Evolutionary conservation across 768 basidiomycete species (phyloP).

Genomic region (Hygrophorus pudorinus): DNA sequence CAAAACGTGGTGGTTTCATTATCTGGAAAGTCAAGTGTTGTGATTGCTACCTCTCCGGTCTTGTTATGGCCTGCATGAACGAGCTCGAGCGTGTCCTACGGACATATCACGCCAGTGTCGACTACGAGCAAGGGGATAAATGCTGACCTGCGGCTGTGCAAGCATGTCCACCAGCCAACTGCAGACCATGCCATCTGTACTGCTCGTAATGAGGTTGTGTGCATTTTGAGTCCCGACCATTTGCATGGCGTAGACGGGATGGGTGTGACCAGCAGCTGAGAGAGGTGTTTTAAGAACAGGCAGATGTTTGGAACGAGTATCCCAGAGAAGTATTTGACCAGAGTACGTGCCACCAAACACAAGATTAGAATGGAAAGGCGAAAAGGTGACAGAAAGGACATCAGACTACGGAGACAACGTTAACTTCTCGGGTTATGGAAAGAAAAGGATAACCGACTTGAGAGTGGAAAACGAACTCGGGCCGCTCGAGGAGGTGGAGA

Average conservation of each 20-base stretch:
- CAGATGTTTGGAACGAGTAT: slow-evolving; percentile 91
- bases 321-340: slow-evolving; percentile 96
- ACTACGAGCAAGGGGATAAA: not conserved
- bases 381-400: slow-evolving; percentile 92
- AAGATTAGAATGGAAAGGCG: slow-evolving; percentile 95
- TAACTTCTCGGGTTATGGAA: slow-evolving; percentile 5
- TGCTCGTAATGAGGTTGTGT: slow-evolving; percentile 92
- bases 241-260: slow-evolving; percentile 97
- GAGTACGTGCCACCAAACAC: slow-evolving; percentile 99
- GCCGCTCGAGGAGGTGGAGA: slow-evolving; percentile 85
- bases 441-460: slow-evolving; percentile 49
- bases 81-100: slow-evolving; percentile 87
- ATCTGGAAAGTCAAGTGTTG: slow-evolving; percentile 87
- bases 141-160: slow-evolving; percentile 82
- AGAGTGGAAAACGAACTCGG: slow-evolving; percentile 97
- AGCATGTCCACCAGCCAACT: slow-evolving; percentile 99
- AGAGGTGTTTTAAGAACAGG: slow-evolving; percentile 95
- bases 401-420: slow-evolving; percentile 62
- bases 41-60: slow-evolving; percentile 94
- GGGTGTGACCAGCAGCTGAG: slow-evolving; percentile 93
- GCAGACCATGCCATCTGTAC: slow-evolving; percentile 95
- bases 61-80: slow-evolving; percentile 88
- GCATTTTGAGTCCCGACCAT: slow-evolving; percentile 99
- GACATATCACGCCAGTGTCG: not conserved
- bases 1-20: slow-evolving; percentile 96